Base-by-base conservation (phyloP, 148 eudicot genomes). In the Nepenthes mirabilis region DNA sequence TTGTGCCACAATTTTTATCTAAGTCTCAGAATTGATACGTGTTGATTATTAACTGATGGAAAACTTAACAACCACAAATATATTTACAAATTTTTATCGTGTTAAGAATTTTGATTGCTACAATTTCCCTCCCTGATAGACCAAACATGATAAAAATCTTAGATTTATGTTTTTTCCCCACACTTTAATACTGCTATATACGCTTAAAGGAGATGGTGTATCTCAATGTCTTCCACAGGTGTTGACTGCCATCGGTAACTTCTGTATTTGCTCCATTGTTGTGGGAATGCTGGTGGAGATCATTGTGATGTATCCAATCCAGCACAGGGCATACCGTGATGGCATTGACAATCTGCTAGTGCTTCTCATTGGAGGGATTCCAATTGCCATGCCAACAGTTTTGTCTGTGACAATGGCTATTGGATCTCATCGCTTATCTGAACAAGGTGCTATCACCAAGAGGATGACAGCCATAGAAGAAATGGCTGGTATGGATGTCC, bases 401-500 rank as follows among this genome's bases (percentile, higher is more conserved):
- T 72, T 87, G 76, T 87, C 90, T 1, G 90, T 87, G 60, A 87
- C 90, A 13, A 87, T 87, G 95, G 95, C 90, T 34, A 87, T 84
- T 59, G 90, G 95, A 1, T 82, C 95, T 52, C 95, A 87, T 66
- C 70, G 83, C 6, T 58, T 87, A 11, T 75, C 95, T 34, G 79
- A 87, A 43, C 95, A 87, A 65, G 95, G 95, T 33, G 95, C 95
- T 48, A 84, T 87, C 36, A 87, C 90, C 36, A 87, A 87, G 76
- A 87, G 95, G 60, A 87, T 87, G 95, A 87, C 95, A 7, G 90
- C 95, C 65, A 84, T 87, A 50, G 90, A 84, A 57, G 95, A 87
- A 68, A 87, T 87, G 95, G 95, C 95, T 5, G 90, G 95, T 7
- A 87, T 87, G 95, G 91, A 87, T 73, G 86, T 87, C 37, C 88